These are phyloP conservation scores for Trichoderma atrobrunneum DNA, from an alignment of 2,329 filamentous ascomycete genomes.

Conservation along the genomic window DNA sequence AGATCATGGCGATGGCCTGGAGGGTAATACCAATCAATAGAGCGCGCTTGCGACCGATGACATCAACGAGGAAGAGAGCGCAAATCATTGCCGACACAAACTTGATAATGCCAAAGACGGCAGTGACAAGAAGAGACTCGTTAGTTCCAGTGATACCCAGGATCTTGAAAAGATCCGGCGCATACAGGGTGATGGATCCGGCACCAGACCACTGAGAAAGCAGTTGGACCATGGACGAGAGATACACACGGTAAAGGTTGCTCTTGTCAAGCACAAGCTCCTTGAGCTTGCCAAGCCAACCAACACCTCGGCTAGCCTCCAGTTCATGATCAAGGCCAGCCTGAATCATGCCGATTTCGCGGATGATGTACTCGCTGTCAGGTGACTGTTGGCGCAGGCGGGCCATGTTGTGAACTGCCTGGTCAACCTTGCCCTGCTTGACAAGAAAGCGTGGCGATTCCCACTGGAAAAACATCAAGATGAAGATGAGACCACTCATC, in stretches of 20 bases:
- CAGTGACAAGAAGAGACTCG: slow-evolving; percentile 70
- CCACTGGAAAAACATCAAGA: slow-evolving; percentile 64
- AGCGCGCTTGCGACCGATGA: slow-evolving; percentile 70
- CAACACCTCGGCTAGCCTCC: slow-evolving; percentile 65
- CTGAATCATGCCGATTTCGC: slow-evolving; percentile 64
- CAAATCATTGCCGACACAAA: slow-evolving; percentile 64
- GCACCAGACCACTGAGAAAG: slow-evolving; percentile 73
- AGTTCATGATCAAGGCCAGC: slow-evolving; percentile 66
- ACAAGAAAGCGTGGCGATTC: slow-evolving; percentile 71
- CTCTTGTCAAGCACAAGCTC: slow-evolving; percentile 65
- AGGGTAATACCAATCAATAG: slow-evolving; percentile 59
- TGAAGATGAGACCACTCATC: slow-evolving; percentile 69
- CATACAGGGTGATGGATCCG: slow-evolving; percentile 73
- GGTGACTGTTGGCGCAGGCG: slow-evolving; percentile 57
- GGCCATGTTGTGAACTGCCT: slow-evolving; percentile 55
- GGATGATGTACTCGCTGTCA: slow-evolving; percentile 59
- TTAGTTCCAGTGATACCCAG: slow-evolving; percentile 66
- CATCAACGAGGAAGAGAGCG: slow-evolving; percentile 75
- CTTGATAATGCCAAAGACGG: slow-evolving; percentile 74
- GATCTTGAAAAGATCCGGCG: slow-evolving; percentile 68
- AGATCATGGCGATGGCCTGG: slow-evolving; percentile 60
- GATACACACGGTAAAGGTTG: slow-evolving; percentile 71
- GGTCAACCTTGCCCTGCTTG: slow-evolving; percentile 59
- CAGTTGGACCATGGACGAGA: slow-evolving; percentile 66
- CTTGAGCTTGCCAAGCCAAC: slow-evolving; percentile 62